Percentiles rank a stretch among this genome's conserved stretches.
Evolutionary conservation across 768 basidiomycete genomes (phyloP).

Genomic region (Crepidotus variabilis): DNA sequence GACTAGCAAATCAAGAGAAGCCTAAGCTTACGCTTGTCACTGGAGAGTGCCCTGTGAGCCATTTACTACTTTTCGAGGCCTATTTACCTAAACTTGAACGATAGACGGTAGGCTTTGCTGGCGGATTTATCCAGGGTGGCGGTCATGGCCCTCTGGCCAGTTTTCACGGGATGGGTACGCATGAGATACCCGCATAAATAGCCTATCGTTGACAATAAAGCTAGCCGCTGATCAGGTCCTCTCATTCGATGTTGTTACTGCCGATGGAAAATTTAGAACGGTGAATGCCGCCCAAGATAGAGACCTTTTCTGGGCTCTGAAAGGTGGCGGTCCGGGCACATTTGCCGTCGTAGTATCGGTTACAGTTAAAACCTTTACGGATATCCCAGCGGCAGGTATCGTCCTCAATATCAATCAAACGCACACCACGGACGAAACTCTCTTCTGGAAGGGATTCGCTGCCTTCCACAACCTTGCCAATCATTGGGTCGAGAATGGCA

Average conservation of each 20-base stretch:
- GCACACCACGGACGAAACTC: conserved; percentile 6
- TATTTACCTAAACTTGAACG: conserved; percentile 1
- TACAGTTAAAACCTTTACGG: conserved; percentile 18
- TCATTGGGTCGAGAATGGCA: conserved; percentile 11
- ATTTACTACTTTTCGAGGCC: neutral
- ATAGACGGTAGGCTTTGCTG: conserved; percentile 34
- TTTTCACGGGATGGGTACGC: conserved; percentile 13
- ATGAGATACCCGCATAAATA: neutral
- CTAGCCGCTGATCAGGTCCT: conserved; percentile 25
- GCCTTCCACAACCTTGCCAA: conserved; percentile 11
- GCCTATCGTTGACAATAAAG: neutral
- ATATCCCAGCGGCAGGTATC: conserved; percentile 8
- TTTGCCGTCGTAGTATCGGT: conserved; percentile 13
- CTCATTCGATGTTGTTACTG: conserved; percentile 37
- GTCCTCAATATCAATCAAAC: conserved; percentile 10
- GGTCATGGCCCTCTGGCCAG: no score
- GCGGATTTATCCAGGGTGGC: conserved; percentile 38
- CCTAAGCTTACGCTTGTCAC: neutral
- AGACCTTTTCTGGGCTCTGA: conserved; percentile 42
- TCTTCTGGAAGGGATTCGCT: conserved; percentile 12
- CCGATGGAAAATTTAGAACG: conserved; percentile 32
- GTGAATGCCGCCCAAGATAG: conserved; percentile 34
- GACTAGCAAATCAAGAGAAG: neutral
- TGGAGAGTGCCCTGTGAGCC: neutral
- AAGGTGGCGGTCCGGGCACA: conserved; percentile 31